These are phyloP conservation scores for Trichoderma asperelloides DNA, from an alignment of 495 filamentous ascomycete species.

Conservation along the genomic window DNA sequence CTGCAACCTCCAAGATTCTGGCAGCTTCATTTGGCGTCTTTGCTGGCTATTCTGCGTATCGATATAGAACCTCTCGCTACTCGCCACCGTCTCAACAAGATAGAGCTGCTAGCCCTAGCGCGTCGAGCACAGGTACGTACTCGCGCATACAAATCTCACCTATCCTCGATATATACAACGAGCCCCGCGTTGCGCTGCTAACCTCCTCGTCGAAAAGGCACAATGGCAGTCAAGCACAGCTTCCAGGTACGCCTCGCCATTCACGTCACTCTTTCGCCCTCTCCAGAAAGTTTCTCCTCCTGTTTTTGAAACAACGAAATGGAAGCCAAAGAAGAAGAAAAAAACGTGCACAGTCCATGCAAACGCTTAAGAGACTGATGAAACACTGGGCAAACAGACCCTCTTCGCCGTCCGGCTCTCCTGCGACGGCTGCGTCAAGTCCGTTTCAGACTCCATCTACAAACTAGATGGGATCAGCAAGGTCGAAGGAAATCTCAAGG, in stretches of 20 bases:
- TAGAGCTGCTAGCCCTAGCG: neutral
- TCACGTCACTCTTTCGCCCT: neutral
- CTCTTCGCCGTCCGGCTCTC: conserved; percentile 91
- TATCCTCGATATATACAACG: neutral
- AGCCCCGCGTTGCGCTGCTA: neutral
- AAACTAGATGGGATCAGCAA: conserved; percentile 64
- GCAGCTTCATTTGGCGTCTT: conserved; percentile 1
- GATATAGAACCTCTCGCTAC: neutral
- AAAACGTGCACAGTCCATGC: conserved; percentile 1
- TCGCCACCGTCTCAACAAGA: neutral
- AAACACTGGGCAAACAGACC: conserved; percentile 46
- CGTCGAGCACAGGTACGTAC: neutral
- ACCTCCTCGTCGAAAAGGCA: neutral
- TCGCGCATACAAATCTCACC: neutral
- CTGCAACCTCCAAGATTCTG: neutral
- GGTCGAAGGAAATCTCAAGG: conserved; percentile 53
- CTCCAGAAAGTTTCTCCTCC: neutral
- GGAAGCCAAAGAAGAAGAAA: neutral
- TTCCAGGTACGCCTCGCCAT: conserved; percentile 19
- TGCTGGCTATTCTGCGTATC: conserved; percentile 3
- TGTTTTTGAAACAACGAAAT: conserved; percentile 4
- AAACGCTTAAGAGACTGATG: conserved; percentile 15
- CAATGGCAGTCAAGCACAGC: conserved; percentile 22
- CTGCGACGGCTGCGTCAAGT: conserved; percentile 78
- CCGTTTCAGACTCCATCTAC: conserved; percentile 65